A percentile compares a stretch with the other conserved stretches of the same genome.
These are phyloP conservation scores for Colletotrichum noveboracense DNA, from an alignment of 2,329 filamentous ascomycete genomes.

Conservation along the genomic window DNA sequence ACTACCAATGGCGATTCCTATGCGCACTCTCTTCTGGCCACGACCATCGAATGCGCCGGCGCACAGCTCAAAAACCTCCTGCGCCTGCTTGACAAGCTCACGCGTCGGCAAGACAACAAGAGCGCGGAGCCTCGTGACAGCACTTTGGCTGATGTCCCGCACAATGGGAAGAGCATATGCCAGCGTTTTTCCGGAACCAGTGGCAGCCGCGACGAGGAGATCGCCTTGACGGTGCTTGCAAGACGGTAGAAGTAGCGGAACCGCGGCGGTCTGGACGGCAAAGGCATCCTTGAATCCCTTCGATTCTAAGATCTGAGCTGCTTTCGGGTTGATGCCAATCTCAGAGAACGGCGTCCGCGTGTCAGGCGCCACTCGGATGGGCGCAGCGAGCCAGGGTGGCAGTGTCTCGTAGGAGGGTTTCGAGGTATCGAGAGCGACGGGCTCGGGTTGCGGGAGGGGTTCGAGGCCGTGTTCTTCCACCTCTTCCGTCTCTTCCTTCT, in stretches of 20 bases:
- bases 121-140: constrained; percentile 72
- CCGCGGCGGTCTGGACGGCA: constrained; percentile 78
- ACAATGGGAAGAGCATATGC: constrained; percentile 90
- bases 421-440: constrained; percentile 59
- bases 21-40: constrained; percentile 70
- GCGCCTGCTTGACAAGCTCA: constrained; percentile 87
- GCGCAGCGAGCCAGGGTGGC: constrained; percentile 80
- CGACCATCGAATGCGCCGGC: constrained; percentile 63
- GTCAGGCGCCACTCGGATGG: constrained; percentile 70
- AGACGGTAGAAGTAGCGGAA: constrained; percentile 78
- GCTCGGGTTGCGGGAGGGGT: constrained; percentile 80
- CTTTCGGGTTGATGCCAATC: constrained; percentile 66
- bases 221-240: constrained; percentile 71
- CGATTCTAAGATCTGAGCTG: constrained; percentile 66
- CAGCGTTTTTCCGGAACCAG: constrained; percentile 93
- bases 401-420: constrained; percentile 77
- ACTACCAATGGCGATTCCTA: constrained; percentile 84
- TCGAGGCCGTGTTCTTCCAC: constrained; percentile 72
- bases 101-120: constrained; percentile 89
- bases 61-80: constrained; percentile 78
- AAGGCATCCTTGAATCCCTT: constrained; percentile 76
- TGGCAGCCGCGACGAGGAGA: constrained; percentile 88
- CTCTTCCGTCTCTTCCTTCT: constrained; percentile 31
- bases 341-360: constrained; percentile 65
- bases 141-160: constrained; percentile 71